Evolutionary conservation across 139 green algal genomes (phyloP), one percentile per base, ranked within the genome.

Genomic region (Chlorella sp.): DNA sequence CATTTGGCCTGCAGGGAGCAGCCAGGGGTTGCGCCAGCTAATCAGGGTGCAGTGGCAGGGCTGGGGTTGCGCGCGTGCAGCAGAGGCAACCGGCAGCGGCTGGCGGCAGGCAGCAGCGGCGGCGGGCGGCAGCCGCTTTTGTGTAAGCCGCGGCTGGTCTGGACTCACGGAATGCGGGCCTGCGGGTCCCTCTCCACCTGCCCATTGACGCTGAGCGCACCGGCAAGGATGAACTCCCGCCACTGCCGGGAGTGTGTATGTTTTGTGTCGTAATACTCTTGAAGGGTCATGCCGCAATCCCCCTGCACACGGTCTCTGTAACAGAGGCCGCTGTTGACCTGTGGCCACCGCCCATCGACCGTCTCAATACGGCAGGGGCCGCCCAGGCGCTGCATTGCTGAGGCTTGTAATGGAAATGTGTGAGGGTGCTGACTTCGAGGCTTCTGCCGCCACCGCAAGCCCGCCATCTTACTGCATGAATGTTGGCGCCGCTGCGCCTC

Each of bases 271-370:
- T 87, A 87, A 60, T 36, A 78, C 11, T 77, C n/a, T 26, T 79
- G 83, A 36, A 87, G 34, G 12, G 83, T 78, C 26, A 28, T 0
- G 2, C 18, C 24, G 61, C 34, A 64, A 24, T n/a, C 36, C 0
- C 83, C 83, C 37, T 87, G 83, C 36, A 87, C 61, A 24, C 83
- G 36, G 26, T 87, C 83, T 4, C 36, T 37, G 61, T 87, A 87
- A 2, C 21, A 61, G 18, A 87, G 26, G 0, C 83, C 83, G 61
- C 22, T 24, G 16, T 87, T 87, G 61, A 87, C 36, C 3, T 60
- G 53, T 0, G 24, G 7, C 83, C 83, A 87, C 24, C n/a, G 12
- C n/a, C 34, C 75, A 34, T 30, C 71, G 18, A 30, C 36, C 16
- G 66, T 60, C 61, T 77, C 66, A n/a, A 79, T 39, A 18, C 83